Conservation (phyloP, 2,329 filamentous ascomycete genomes). For the Sphaceloma murrayae region DNA sequence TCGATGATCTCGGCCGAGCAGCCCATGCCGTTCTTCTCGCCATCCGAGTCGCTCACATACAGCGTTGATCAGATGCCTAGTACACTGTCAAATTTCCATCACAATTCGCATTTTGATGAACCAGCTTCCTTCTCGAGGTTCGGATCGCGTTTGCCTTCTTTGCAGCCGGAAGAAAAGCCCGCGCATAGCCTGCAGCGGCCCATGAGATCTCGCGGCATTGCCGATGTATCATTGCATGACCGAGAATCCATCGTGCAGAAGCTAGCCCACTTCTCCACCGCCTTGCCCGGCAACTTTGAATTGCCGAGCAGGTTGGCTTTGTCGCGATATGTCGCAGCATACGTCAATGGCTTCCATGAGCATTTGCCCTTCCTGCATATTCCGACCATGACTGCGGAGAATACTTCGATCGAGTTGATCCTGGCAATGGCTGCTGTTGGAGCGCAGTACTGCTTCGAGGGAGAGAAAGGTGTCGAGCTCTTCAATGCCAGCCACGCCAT, state of each 20-base stretch:
- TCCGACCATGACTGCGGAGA: constrained; percentile 53
- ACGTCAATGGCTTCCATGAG: constrained; percentile 56
- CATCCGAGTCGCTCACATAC: constrained; percentile 30
- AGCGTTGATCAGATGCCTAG: constrained; percentile 22
- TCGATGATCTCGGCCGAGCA: constrained; percentile 34
- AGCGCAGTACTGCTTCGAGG: constrained; percentile 53
- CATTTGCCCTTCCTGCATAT: constrained; percentile 57
- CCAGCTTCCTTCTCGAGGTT: constrained; percentile 16
- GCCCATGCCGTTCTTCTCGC: constrained; percentile 35
- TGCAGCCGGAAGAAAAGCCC: constrained; percentile 17
- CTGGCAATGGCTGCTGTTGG: constrained; percentile 59
- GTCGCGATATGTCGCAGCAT: constrained; percentile 59
- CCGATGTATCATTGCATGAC: constrained; percentile 16
- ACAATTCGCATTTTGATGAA: constrained; percentile 10
- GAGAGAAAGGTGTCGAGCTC: constrained; percentile 43
- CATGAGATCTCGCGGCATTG: constrained; percentile 1
- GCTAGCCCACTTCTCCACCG: constrained; percentile 4
- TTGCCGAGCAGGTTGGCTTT: constrained; percentile 61
- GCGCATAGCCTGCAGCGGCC: constrained; percentile 9
- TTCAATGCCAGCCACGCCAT: constrained; percentile 50
- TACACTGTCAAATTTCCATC: neutral
- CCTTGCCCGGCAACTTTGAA: constrained; percentile 42
- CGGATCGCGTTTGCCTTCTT: constrained; percentile 15
- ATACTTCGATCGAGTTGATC: constrained; percentile 58
- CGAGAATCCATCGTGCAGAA: constrained; percentile 9